Conservation (phyloP, 2,329 filamentous ascomycete species). For the Penicillium sp. region DNA sequence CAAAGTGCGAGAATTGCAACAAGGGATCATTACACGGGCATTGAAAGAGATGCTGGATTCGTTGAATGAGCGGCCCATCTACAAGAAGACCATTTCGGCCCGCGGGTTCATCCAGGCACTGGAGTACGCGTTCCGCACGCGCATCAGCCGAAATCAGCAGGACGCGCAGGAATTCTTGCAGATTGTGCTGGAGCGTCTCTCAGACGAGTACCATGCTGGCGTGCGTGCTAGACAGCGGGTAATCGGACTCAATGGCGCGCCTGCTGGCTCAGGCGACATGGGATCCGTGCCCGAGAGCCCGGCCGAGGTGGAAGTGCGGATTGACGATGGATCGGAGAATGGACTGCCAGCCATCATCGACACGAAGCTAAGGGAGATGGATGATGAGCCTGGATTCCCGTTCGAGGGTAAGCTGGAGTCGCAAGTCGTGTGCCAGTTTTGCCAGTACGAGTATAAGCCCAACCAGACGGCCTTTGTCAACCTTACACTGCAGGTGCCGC, state of each 20-base stretch:
- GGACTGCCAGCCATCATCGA: conserved; percentile 35
- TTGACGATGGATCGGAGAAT: conserved; percentile 32
- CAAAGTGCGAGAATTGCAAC: conserved; percentile 60
- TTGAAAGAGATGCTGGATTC: conserved; percentile 89
- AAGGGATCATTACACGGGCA: conserved; percentile 75
- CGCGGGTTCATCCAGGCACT: conserved; percentile 76
- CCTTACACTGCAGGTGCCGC: conserved; percentile 84
- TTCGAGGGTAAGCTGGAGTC: conserved; percentile 89
- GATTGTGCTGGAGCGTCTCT: conserved; percentile 82
- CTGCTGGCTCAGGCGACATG: conserved; percentile 13
- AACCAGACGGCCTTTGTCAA: conserved; percentile 83
- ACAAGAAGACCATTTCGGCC: conserved; percentile 88
- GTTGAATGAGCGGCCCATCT: conserved; percentile 87
- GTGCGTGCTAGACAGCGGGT: conserved; percentile 59
- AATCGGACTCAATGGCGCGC: conserved; percentile 21
- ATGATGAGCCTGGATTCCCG: conserved; percentile 62
- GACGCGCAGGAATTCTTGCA: conserved; percentile 97
- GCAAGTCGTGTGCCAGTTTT: conserved; percentile 89
- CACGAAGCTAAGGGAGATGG: conserved; percentile 35
- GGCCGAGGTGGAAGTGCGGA: conserved; percentile 32
- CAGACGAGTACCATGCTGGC: conserved; percentile 89
- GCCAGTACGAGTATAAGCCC: conserved; percentile 81
- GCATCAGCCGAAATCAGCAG: conserved; percentile 90
- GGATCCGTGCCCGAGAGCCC: conserved; percentile 20
- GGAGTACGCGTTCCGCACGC: conserved; percentile 79